Conservation (phyloP, 306 rosid genomes). For the Alnus glutinosa region DNA sequence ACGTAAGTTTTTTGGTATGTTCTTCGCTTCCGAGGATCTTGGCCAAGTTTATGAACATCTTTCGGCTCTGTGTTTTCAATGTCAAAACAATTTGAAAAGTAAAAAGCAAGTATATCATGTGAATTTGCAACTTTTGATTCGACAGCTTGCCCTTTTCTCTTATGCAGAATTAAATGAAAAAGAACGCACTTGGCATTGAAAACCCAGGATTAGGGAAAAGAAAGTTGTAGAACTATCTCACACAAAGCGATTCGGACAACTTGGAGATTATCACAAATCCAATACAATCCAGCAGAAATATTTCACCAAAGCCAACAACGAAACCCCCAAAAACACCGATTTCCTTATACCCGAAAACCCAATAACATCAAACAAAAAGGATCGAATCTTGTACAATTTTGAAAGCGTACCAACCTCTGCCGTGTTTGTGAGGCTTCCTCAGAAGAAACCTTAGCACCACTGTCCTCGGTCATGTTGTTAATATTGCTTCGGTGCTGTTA, state of each 20-base stretch:
- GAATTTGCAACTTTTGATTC: neutral
- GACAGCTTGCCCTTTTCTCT: neutral
- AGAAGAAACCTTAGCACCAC: conserved; percentile 60
- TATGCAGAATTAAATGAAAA: neutral
- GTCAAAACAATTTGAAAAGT: neutral
- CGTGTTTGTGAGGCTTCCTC: conserved; percentile 66
- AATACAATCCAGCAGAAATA: neutral
- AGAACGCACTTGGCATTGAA: too few relatives aligned
- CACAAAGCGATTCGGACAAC: too few relatives aligned
- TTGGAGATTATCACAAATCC: neutral
- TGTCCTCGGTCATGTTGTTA: conserved; percentile 57
- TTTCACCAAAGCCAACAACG: neutral
- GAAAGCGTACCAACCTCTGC: conserved; percentile 51
- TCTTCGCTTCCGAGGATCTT: too few relatives aligned
- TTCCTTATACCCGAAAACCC: neutral
- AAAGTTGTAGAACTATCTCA: too few relatives aligned
- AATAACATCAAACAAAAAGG: neutral
- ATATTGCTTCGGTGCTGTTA: neutral
- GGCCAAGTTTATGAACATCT: neutral
- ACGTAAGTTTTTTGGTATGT: too few relatives aligned
- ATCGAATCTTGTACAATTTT: neutral
- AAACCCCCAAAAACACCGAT: neutral
- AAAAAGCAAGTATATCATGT: neutral
- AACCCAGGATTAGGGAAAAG: too few relatives aligned
- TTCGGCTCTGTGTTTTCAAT: neutral